Evolutionary conservation across 441 rosid species (phyloP).

Genomic region (Biscutella laevigata): DNA sequence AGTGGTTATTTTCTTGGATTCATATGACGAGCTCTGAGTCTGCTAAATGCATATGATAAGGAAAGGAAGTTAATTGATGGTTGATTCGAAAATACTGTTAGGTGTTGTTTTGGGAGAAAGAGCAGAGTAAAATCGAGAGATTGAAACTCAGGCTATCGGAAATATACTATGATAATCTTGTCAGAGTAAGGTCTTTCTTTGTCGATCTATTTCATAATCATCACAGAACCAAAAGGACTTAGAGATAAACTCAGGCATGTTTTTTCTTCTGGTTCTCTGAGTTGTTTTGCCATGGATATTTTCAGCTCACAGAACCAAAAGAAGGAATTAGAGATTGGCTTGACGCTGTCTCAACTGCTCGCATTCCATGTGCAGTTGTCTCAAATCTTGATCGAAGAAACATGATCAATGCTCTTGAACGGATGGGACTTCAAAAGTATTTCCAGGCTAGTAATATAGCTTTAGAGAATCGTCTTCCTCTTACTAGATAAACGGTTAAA

Average conservation of each 20-base stretch:
- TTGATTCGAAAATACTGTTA: slow-evolving; percentile 27
- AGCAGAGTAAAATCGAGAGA: slow-evolving; percentile 46
- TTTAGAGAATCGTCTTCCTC: background rate
- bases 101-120: slow-evolving; percentile 62
- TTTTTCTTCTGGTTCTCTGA: slow-evolving; percentile 11
- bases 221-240: too few species aligned
- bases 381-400: slow-evolving; percentile 73
- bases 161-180: slow-evolving; percentile 56
- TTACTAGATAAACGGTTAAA: background rate
- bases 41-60: background rate
- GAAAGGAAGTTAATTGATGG: background rate
- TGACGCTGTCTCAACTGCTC: slow-evolving; percentile 65
- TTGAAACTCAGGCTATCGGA: slow-evolving; percentile 60
- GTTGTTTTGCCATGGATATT: background rate
- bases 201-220: background rate
- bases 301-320: slow-evolving; percentile 59
- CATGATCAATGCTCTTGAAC: slow-evolving; percentile 64
- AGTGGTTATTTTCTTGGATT: background rate
- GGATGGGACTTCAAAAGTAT: slow-evolving; percentile 66
- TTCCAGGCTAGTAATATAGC: slow-evolving; percentile 51
- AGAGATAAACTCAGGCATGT: background rate
- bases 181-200: slow-evolving; percentile 37
- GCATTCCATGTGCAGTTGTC: slow-evolving; percentile 91
- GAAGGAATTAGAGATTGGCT: slow-evolving; percentile 82
- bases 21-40: background rate